Evolutionary conservation across 768 basidiomycete species (phyloP), one percentile per base, ranked within the genome.

Genomic region (Asterophora lycoperdoides): DNA sequence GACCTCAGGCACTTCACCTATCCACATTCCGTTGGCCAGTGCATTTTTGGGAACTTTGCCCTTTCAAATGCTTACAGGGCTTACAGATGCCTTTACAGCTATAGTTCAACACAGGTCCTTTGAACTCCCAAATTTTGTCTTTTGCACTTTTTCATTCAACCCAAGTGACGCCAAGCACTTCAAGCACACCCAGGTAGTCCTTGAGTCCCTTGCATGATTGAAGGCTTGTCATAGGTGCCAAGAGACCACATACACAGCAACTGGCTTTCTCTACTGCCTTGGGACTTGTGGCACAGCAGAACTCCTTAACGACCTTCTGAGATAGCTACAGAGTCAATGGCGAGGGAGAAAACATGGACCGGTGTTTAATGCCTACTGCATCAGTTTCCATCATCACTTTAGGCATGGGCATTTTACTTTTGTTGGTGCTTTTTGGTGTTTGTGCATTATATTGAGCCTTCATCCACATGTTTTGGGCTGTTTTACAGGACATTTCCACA

Each of bases 21-120:
- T 5, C 69, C 70, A 72, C 1, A 68, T 43, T 2, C 64, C 64
- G 45, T 65, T 67, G 1, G 64, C 67, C 8, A 72, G 42, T 8
- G 68, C 52, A 37, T 45, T 19, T n/a, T 29, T 19, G 13, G 66
- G 63, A 9, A 56, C 41, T n/a, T 43, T 40, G 18, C 51, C 53
- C 9, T 52, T 53, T 10, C 28, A 8, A 5, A 56, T 35, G 35
- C 19, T 26, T 41, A 36, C 52, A 75, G 43, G 65, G 66, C 68
- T 1, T 63, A 68, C 57, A 70, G 61, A 56, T 38, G 5, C 26
- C 15, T 7, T 38, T 19, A 38, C 48, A 50, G 10, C 8, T 11
- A 9, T 18, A 58, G 66, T 68, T 28, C 50, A 52, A 1, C 65
- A 64, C 41, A 10, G 54, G 59, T 5, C 45, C 49, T 8, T 37